Evolutionary conservation across 352 stramenopile genomes (phyloP).

Genomic region (Pseudoperonospora humuli): DNA sequence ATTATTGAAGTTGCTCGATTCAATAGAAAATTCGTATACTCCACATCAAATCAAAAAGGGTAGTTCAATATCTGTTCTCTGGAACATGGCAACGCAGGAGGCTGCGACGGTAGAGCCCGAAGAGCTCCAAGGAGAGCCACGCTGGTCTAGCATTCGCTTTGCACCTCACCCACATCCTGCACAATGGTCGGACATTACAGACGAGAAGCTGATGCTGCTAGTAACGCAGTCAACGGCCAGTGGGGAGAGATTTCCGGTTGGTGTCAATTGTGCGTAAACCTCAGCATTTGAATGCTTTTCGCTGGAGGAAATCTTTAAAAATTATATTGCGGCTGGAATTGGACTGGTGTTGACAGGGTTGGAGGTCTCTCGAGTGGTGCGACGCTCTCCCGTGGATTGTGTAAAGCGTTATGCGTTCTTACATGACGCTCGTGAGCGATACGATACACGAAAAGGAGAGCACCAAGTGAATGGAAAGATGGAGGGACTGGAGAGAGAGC

Average conservation of each 20-base stretch:
- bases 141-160: constrained; percentile 58
- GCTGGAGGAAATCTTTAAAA: too few species aligned
- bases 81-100: constrained; percentile 12
- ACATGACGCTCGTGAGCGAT: constrained; percentile 36
- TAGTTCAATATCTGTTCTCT: too few species aligned
- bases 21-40: too few species aligned
- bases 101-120: constrained; percentile 19
- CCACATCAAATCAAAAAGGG: too few species aligned
- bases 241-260: constrained; percentile 70
- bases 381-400: constrained; percentile 64
- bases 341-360: constrained; percentile 33
- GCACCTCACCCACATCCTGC: constrained; percentile 14
- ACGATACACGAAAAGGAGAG: constrained; percentile 13
- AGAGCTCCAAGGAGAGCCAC: constrained; percentile 53
- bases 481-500: constrained; percentile 5
- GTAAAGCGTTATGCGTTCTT: constrained; percentile 75
- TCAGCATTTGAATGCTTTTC: neutral
- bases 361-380: constrained; percentile 51
- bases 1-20: too few species aligned
- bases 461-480: constrained; percentile 10
- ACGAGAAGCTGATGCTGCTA: constrained; percentile 56
- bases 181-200: constrained; percentile 38
- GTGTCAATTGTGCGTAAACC: constrained; percentile 68
- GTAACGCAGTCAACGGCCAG: constrained; percentile 63
- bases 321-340: constrained; percentile 12